phyloP scores from a whole-genome alignment of 2,329 filamentous ascomycete genomes.

The Kalaharituber pfeilii region DNA sequence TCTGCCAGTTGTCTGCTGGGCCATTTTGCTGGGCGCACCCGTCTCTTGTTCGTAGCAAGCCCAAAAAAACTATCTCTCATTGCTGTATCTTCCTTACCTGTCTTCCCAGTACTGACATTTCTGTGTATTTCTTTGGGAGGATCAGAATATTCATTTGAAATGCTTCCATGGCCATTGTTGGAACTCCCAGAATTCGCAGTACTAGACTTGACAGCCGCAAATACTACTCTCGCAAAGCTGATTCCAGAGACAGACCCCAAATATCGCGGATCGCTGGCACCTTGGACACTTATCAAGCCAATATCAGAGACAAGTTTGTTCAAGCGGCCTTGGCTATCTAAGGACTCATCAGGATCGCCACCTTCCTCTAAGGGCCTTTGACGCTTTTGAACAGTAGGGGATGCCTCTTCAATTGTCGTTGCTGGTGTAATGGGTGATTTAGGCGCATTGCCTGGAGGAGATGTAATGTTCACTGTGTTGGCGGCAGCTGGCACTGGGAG shows the following conservation, averaged over 20 bases:
- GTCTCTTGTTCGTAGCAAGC: slow-evolving; percentile 69
- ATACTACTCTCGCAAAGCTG: slow-evolving; percentile 84
- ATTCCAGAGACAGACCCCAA: slow-evolving; percentile 77
- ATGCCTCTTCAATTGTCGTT: background rate
- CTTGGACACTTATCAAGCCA: slow-evolving; percentile 60
- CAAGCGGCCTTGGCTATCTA: slow-evolving; percentile 23
- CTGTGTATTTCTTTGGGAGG: slow-evolving; percentile 28
- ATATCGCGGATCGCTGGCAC: slow-evolving; percentile 60
- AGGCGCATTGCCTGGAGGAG: background rate
- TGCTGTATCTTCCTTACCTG: slow-evolving; percentile 47
- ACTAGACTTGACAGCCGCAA: slow-evolving; percentile 61
- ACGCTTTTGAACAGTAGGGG: slow-evolving; percentile 2
- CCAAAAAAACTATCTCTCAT: slow-evolving; percentile 96
- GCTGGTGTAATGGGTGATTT: background rate
- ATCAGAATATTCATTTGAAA: background rate
- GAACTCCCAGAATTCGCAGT: slow-evolving; percentile 8
- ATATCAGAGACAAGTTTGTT: slow-evolving; percentile 52
- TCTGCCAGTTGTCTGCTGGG: slow-evolving; percentile 58
- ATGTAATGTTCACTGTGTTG: background rate
- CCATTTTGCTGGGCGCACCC: slow-evolving; percentile 69
- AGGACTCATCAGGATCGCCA: background rate
- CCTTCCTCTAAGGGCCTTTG: slow-evolving; percentile 10
- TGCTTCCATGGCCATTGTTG: background rate
- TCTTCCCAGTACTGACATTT: slow-evolving; percentile 21
- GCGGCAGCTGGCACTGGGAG: slow-evolving; percentile 4